phyloP scores from a whole-genome alignment of 139 green algal genomes.

The Micromonas commoda region DNA sequence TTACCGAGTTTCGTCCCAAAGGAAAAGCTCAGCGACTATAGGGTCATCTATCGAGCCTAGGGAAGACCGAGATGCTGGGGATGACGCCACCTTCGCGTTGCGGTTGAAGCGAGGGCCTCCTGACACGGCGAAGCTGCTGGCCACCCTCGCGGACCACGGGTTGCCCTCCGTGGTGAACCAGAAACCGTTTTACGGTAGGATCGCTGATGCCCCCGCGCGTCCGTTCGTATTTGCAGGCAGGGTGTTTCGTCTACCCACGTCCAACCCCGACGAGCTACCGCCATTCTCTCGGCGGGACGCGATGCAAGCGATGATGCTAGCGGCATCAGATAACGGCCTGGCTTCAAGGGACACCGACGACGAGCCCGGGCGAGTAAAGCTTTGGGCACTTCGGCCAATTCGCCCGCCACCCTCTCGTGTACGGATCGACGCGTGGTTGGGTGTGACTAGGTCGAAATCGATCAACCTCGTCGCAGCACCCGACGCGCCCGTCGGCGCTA shows the following conservation, averaged over 20 bases:
- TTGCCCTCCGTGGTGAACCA: neutral
- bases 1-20: no score
- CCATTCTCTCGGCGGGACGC: neutral
- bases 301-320: neutral
- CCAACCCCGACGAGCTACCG: neutral
- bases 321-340: no score
- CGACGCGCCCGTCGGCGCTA: neutral
- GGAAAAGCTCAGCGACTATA: no score
- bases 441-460: no score
- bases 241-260: neutral
- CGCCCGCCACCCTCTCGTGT: slow-evolving; percentile 74
- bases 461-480: neutral
- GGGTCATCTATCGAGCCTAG: no score
- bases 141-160: slow-evolving; percentile 7
- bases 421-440: slow-evolving; percentile 39
- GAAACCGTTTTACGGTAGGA: neutral
- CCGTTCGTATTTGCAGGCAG: neutral
- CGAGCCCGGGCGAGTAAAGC: neutral
- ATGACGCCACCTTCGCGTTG: no score
- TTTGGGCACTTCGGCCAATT: neutral
- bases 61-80: no score
- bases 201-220: neutral
- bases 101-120: no score
- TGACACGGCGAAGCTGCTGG: neutral
- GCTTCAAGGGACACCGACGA: neutral